Conservation (phyloP, 805 yeast species). For the Metschnikowia kunwiensis region DNA sequence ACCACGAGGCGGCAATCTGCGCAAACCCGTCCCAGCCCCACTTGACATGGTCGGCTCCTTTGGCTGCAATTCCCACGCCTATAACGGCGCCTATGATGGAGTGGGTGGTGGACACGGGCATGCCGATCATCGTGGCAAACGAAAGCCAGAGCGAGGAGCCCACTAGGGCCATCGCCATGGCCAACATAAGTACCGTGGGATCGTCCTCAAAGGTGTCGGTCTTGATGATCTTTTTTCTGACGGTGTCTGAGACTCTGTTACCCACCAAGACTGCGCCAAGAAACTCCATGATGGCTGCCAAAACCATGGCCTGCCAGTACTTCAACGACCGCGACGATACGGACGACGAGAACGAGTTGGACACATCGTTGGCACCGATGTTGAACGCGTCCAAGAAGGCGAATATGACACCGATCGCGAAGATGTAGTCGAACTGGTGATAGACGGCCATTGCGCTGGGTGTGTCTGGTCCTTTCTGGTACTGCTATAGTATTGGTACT, state of each 20-base stretch:
- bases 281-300: slow-evolving; percentile 70
- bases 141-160: slow-evolving; percentile 73
- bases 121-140: slow-evolving; percentile 61
- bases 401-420: slow-evolving; percentile 66
- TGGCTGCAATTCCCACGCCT: slow-evolving; percentile 73
- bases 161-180: slow-evolving; percentile 71
- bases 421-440: slow-evolving; percentile 63
- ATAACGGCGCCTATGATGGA: slow-evolving; percentile 74
- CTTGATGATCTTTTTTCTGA: slow-evolving; percentile 61
- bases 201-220: slow-evolving; percentile 45
- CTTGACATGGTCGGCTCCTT: slow-evolving; percentile 53
- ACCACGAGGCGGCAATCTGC: slow-evolving; percentile 76
- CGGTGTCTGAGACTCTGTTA: slow-evolving; percentile 70
- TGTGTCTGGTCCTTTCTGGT: too few species aligned
- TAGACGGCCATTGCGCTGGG: slow-evolving; percentile 41
- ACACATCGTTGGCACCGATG: slow-evolving; percentile 80
- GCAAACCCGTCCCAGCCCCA: slow-evolving; percentile 81
- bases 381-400: slow-evolving; percentile 78
- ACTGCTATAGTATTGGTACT: too few species aligned
- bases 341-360: slow-evolving; percentile 76
- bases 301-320: slow-evolving; percentile 73
- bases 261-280: slow-evolving; percentile 75
- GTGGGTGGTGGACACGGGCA: slow-evolving; percentile 83
- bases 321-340: slow-evolving; percentile 66
- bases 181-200: slow-evolving; percentile 71